Base-by-base conservation (phyloP, 2,329 filamentous ascomycete genomes). In the Hypoxylon sp. region DNA sequence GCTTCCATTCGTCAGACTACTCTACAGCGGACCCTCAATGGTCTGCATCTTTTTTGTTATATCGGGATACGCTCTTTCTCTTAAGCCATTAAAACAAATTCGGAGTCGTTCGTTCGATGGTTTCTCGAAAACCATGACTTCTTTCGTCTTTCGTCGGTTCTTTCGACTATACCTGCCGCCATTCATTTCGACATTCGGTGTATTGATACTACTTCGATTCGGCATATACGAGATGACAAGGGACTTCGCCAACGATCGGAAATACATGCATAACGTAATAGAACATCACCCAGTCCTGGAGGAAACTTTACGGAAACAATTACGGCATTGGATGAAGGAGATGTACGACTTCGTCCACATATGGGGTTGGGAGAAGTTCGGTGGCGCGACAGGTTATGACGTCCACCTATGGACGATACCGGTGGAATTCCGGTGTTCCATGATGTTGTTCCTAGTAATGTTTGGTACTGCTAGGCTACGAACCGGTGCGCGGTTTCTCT, bases 321-420 rank as follows among this genome's bases (percentile, higher is more conserved):
- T 85, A 14, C 68, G 67, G 17, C 81, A 86, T 66, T 88, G 86
- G 86, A 69, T 71, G 26, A 74, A 76, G 72, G 80, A 83, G 66
- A 84, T 87, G 81, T 85, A 81, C 70, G 76, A 80, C 26, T 86
- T 87, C 67, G 72, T 87, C 29, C 83, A 87, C 58, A 75, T 87
- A 22, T 88, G 85, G 78, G 79, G 80, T 66, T 87, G 85, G 85
- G 80, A 82, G 61, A 79, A 78, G 33, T 83, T 81, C 66, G 84
- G 81, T 14, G 85, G 84, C 60, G 83, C 80, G 44, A 86, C 82
- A 76, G 81, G 77, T 22, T 87, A 88, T 72, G 86, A 89, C 72
- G 82, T 86, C 26, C 88, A 90, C 68, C 77, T 90, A 24, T 90
- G 88, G 88, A 90, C 88, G 4, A 89, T 90, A 47, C 87, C 88